A percentile compares a stretch with the other conserved stretches of the same genome.
These are phyloP conservation scores for Vachellia pachyceras DNA, from an alignment of 306 rosid genomes.

Conservation along the genomic window DNA sequence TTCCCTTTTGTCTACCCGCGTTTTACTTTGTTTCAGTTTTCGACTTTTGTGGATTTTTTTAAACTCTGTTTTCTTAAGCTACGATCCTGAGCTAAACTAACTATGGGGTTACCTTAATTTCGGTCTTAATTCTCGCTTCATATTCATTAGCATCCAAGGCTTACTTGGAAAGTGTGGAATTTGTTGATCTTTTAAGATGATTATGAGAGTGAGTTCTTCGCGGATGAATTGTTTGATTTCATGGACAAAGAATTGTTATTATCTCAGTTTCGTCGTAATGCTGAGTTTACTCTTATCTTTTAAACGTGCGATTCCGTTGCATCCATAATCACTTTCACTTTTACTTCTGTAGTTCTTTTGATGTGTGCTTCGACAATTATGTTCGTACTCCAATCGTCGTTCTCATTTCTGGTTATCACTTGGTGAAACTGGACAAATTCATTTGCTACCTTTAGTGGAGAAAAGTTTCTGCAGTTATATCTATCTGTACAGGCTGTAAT, in stretches of 20 bases:
- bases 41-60: slow-evolving; percentile 15
- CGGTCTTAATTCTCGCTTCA: background rate
- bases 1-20: background rate
- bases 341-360: slow-evolving; percentile 8
- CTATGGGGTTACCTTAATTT: background rate
- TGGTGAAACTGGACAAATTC: slow-evolving; percentile 23
- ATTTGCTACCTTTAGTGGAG: slow-evolving; percentile 6
- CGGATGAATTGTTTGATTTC: slow-evolving; percentile 2
- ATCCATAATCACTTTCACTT: background rate
- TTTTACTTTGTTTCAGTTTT: slow-evolving; percentile 9
- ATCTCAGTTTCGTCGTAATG: background rate
- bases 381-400: background rate
- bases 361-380: slow-evolving; percentile 21
- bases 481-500: slow-evolving; percentile 8
- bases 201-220: background rate
- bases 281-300: background rate
- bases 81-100: background rate
- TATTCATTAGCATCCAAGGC: background rate
- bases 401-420: background rate
- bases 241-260: background rate
- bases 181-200: background rate
- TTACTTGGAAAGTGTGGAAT: background rate
- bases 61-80: slow-evolving; percentile 24
- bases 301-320: background rate
- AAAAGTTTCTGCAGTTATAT: background rate